phyloP scores from a whole-genome alignment of 257 asterid genomes.

The Solanum verrucosum region DNA sequence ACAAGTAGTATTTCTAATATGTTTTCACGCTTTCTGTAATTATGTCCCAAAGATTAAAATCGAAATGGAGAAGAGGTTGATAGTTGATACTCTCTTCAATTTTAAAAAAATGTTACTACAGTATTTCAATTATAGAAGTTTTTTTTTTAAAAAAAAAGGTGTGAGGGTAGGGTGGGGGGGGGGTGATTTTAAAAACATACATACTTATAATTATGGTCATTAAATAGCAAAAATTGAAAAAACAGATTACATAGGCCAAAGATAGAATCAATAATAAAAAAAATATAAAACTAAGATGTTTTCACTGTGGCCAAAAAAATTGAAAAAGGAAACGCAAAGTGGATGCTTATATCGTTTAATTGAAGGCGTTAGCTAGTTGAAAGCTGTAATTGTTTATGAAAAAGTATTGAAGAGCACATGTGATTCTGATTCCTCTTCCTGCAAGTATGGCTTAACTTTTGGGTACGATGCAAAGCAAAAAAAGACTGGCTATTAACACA shows the following conservation, averaged over 20 bases:
- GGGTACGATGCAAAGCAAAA: background rate
- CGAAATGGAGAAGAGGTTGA: background rate
- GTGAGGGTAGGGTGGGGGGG: too few relatives aligned
- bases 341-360: background rate
- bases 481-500: background rate
- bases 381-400: background rate
- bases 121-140: background rate
- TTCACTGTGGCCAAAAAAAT: background rate
- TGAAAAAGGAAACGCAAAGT: background rate
- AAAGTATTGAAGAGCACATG: background rate
- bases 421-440: background rate
- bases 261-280: background rate
- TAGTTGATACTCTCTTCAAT: background rate
- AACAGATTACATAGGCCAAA: background rate
- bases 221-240: background rate
- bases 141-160: too few relatives aligned
- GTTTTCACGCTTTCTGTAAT: background rate
- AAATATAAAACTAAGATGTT: background rate
- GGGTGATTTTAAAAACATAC: background rate
- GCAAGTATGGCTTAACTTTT: background rate
- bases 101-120: background rate
- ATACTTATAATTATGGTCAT: too few relatives aligned
- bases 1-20: background rate
- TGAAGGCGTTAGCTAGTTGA: background rate
- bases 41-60: background rate